Evolutionary conservation across 805 yeast species (phyloP).

Genomic region (Saccharomyces kudriavzevii): DNA sequence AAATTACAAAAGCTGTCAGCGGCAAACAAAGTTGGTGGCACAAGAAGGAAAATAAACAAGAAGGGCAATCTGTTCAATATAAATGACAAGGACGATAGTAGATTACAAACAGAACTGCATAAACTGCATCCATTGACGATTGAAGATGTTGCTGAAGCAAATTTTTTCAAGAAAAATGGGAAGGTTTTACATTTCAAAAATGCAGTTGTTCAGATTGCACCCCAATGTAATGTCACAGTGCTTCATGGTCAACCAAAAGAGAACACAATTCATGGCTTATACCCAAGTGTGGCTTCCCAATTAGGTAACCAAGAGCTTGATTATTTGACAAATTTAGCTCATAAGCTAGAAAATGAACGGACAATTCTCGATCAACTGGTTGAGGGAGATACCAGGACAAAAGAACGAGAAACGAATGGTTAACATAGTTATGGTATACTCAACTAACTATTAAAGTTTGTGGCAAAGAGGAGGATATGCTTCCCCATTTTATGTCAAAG

Average conservation of each 20-base stretch:
- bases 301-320: slow-evolving; percentile 92
- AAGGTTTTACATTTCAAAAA: slow-evolving; percentile 91
- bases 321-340: slow-evolving; percentile 77
- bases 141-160: slow-evolving; percentile 90
- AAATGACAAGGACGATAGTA: slow-evolving; percentile 78
- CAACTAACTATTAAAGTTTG: background rate
- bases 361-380: background rate
- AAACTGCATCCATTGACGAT: slow-evolving; percentile 84
- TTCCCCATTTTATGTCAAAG: background rate
- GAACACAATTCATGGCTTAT: slow-evolving; percentile 81
- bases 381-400: background rate
- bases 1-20: slow-evolving; percentile 74
- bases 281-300: slow-evolving; percentile 92
- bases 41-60: slow-evolving; percentile 91
- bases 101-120: slow-evolving; percentile 81
- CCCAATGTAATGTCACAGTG: slow-evolving; percentile 83
- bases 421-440: background rate
- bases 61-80: slow-evolving; percentile 37
- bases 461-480: background rate
- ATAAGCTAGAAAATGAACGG: background rate
- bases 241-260: slow-evolving; percentile 94
- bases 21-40: slow-evolving; percentile 72
- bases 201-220: slow-evolving; percentile 92
- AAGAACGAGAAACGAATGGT: background rate
- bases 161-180: slow-evolving; percentile 94